A percentile compares a stretch with the other conserved stretches of the same genome.
These are phyloP conservation scores for Trametes polyzona DNA, from an alignment of 1,284 basidiomycete genomes.

Conservation along the genomic window DNA sequence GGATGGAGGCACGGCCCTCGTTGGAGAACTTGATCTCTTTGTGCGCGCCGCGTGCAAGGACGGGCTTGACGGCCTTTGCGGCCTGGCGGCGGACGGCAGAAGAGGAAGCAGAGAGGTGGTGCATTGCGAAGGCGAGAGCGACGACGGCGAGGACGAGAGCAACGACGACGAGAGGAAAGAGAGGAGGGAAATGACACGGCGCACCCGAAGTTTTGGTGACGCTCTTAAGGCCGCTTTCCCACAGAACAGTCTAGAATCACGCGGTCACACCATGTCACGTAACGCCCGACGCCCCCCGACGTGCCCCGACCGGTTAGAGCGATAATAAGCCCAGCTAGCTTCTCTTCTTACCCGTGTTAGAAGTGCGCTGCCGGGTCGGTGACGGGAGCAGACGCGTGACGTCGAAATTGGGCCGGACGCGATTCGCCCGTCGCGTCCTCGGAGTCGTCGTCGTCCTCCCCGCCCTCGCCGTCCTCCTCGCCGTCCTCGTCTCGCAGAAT, in stretches of 20 bases:
- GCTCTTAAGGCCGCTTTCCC: slow-evolving; percentile 25
- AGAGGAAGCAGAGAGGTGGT: slow-evolving; percentile 47
- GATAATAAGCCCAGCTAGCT: too few species aligned
- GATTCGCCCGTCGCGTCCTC: background rate
- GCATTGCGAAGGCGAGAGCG: slow-evolving; percentile 33
- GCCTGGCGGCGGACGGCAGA: slow-evolving; percentile 47
- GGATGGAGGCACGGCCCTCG: slow-evolving; percentile 91
- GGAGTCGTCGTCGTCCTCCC: background rate
- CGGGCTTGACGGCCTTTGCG: slow-evolving; percentile 50
- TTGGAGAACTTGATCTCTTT: slow-evolving; percentile 99
- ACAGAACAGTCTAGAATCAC: slow-evolving; percentile 35
- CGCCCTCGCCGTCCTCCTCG: too few species aligned
- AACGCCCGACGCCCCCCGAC: background rate
- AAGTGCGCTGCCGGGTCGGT: too few species aligned
- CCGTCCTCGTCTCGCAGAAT: background rate
- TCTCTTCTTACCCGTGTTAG: too few species aligned
- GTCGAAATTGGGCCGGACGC: background rate
- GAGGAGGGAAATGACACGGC: slow-evolving; percentile 8
- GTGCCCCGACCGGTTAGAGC: too few species aligned
- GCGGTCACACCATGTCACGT: slow-evolving; percentile 26
- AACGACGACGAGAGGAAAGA: slow-evolving; percentile 7
- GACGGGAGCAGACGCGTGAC: background rate
- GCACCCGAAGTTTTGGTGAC: slow-evolving; percentile 12
- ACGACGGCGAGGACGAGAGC: slow-evolving; percentile 20
- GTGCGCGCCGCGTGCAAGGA: slow-evolving; percentile 75